These are phyloP conservation scores for Abortiporus biennis DNA, from an alignment of 1,284 basidiomycete species.

Conservation along the genomic window DNA sequence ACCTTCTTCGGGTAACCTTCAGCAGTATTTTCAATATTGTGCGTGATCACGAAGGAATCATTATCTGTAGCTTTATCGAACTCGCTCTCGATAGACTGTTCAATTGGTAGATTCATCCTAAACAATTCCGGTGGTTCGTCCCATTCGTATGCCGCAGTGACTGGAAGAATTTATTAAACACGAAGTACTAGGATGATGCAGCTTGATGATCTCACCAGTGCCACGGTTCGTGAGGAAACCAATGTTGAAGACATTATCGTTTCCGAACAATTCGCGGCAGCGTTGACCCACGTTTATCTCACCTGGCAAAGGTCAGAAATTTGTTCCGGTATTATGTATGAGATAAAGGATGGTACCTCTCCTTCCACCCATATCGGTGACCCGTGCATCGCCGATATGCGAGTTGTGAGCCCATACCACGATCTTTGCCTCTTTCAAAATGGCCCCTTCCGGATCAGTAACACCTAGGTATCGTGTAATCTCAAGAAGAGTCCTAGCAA, in stretches of 20 bases:
- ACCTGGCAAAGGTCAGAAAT: too few species aligned
- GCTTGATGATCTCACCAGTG: conserved; percentile 15
- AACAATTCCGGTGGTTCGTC: conserved; percentile 21
- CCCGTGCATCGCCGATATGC: conserved; percentile 24
- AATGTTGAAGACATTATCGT: conserved; percentile 22
- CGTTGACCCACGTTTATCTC: conserved; percentile 25
- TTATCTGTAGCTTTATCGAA: conserved; percentile 16
- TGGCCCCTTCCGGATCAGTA: conserved; percentile 4
- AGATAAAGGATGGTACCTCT: too few species aligned
- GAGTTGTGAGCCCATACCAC: conserved; percentile 26
- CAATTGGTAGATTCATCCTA: conserved; percentile 18
- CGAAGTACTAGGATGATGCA: too few species aligned
- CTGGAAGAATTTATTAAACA: conserved; percentile 8
- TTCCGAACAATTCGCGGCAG: conserved; percentile 23
- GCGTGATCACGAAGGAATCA: conserved; percentile 18
- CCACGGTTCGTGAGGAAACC: conserved; percentile 22
- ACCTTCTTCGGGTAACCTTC: conserved; percentile 17
- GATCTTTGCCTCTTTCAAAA: conserved; percentile 16
- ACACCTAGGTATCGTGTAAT: conserved; percentile 16
- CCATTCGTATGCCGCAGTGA: conserved; percentile 23
- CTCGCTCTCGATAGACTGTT: conserved; percentile 18
- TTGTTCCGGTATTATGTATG: not conserved
- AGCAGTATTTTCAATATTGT: conserved; percentile 14
- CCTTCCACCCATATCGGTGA: conserved; percentile 22
- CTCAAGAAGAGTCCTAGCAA: conserved; percentile 18